Conservation (phyloP, 192 early-diverging fungal species). For the Podila clonocystis region DNA sequence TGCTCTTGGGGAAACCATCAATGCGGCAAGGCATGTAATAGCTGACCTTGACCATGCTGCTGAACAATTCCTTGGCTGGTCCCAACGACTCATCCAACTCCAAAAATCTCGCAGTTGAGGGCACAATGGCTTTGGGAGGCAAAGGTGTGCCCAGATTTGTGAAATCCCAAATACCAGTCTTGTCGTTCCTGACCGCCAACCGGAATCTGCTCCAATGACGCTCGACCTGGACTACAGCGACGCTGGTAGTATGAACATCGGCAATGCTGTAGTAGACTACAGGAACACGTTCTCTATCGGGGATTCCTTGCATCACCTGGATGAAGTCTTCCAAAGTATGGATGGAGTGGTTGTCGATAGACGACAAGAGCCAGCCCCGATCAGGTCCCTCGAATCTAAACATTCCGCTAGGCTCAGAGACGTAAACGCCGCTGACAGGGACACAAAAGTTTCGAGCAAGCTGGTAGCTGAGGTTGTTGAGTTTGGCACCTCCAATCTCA, state of each 20-base stretch:
- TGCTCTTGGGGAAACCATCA: constrained; percentile 76
- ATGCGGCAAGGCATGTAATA: constrained; percentile 79
- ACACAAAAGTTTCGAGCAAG: constrained; percentile 73
- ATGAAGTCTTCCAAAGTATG: constrained; percentile 83
- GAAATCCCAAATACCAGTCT: constrained; percentile 80
- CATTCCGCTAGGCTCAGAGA: constrained; percentile 71
- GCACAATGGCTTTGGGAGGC: constrained; percentile 66
- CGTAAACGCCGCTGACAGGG: constrained; percentile 84
- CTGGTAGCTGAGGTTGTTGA: constrained; percentile 79
- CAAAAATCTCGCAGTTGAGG: constrained; percentile 72
- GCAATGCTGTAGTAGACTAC: constrained; percentile 81
- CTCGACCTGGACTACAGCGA: constrained; percentile 76
- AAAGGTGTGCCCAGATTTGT: constrained; percentile 69
- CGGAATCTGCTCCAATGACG: constrained; percentile 81
- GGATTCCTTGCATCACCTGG: constrained; percentile 73
- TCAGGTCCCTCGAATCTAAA: constrained; percentile 76
- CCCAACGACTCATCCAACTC: constrained; percentile 72
- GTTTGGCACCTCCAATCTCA: constrained; percentile 83
- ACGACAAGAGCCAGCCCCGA: constrained; percentile 79
- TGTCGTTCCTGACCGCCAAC: constrained; percentile 76
- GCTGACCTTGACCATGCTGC: constrained; percentile 74
- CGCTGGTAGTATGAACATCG: constrained; percentile 77
- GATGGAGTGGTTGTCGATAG: constrained; percentile 77
- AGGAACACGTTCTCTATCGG: constrained; percentile 81
- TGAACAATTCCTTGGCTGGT: constrained; percentile 70